phyloP scores from a whole-genome alignment of 768 basidiomycete species.

The Phlegmacium glaucopus region DNA sequence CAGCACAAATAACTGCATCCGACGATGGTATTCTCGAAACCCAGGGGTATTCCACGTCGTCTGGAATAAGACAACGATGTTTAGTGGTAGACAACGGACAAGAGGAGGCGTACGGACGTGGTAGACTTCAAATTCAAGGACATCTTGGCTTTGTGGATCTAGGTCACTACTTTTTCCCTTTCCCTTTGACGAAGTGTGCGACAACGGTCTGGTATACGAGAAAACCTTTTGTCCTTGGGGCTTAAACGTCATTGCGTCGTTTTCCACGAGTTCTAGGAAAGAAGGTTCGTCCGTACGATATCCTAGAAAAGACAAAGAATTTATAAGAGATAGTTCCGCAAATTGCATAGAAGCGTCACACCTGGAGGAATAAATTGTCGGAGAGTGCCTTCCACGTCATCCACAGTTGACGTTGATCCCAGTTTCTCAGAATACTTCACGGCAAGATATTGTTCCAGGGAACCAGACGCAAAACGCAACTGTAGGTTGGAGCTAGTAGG shows the following conservation, averaged over 20 bases:
- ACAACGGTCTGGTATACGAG: conserved; percentile 65
- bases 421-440: conserved; percentile 69
- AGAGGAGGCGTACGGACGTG: conserved; percentile 54
- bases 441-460: conserved; percentile 70
- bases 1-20: conserved; percentile 92
- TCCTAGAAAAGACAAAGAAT: conserved; percentile 37
- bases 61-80: conserved; percentile 35
- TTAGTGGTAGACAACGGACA: background rate
- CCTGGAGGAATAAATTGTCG: conserved; percentile 76
- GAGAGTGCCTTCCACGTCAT: conserved; percentile 82
- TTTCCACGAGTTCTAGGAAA: conserved; percentile 70
- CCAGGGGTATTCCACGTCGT: conserved; percentile 81
- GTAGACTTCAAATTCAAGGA: conserved; percentile 84
- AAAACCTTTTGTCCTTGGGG: conserved; percentile 76
- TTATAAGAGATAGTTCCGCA: background rate
- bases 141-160: conserved; percentile 52
- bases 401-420: conserved; percentile 62
- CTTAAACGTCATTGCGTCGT: conserved; percentile 73
- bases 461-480: conserved; percentile 88
- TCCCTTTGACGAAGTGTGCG: conserved; percentile 32
- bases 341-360: conserved; percentile 22
- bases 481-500: conserved; percentile 24
- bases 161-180: conserved; percentile 54
- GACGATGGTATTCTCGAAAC: conserved; percentile 86
- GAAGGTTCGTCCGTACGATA: conserved; percentile 64